Percentiles rank a stretch among this genome's conserved stretches.
These are phyloP conservation scores for Candida sphagnicola DNA, from an alignment of 805 yeast species.

Conservation along the genomic window DNA sequence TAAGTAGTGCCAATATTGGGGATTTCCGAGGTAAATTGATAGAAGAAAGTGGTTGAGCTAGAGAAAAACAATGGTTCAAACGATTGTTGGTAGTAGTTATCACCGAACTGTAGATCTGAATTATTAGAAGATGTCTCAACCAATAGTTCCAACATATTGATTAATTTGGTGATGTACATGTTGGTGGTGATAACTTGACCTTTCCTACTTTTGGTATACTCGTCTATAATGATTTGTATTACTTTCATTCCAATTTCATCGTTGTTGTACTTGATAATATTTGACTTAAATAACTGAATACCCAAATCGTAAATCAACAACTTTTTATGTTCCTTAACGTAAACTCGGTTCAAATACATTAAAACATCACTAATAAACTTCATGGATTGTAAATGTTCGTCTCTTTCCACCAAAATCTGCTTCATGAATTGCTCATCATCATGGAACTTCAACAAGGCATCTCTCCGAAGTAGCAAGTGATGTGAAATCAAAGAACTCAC, in stretches of 20 bases:
- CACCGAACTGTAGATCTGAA: slow-evolving; percentile 36
- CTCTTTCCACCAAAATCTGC: slow-evolving; percentile 51
- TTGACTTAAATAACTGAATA: slow-evolving; percentile 58
- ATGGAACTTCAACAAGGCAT: slow-evolving; percentile 15
- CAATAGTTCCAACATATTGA: slow-evolving; percentile 69
- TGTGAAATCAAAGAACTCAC: slow-evolving; percentile 46
- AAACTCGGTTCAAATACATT: slow-evolving; percentile 84
- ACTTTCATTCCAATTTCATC: slow-evolving; percentile 50
- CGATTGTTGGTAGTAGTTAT: slow-evolving; percentile 55
- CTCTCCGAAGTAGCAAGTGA: slow-evolving; percentile 35
- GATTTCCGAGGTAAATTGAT: slow-evolving; percentile 35
- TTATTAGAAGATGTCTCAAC: slow-evolving; percentile 30
- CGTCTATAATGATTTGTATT: slow-evolving; percentile 47
- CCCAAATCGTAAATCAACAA: slow-evolving; percentile 73
- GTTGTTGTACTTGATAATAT: slow-evolving; percentile 48
- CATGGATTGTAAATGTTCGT: slow-evolving; percentile 67
- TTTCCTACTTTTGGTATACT: slow-evolving; percentile 51
- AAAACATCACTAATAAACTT: slow-evolving; percentile 77
- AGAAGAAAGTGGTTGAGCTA: slow-evolving; percentile 55
- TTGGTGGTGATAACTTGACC: slow-evolving; percentile 55
- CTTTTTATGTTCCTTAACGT: slow-evolving; percentile 63
- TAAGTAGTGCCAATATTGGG: slow-evolving; percentile 50
- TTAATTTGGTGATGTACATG: slow-evolving; percentile 54
- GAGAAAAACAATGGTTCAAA: slow-evolving; percentile 66
- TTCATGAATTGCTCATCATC: slow-evolving; percentile 31